phyloP scores from a whole-genome alignment of 148 eudicot genomes.

The Hydrangea macrophylla region DNA sequence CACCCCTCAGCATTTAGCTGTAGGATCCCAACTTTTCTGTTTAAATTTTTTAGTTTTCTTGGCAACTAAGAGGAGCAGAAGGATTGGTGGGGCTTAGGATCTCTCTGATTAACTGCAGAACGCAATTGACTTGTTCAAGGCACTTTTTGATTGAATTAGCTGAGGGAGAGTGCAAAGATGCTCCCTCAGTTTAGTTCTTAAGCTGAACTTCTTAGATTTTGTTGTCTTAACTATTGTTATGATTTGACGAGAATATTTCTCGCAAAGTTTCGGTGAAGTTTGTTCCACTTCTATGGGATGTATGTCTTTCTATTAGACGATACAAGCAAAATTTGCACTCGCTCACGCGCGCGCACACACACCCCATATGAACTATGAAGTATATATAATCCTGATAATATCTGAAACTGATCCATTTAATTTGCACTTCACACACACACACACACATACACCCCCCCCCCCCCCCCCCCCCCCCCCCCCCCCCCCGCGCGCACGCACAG shows the following conservation, averaged over 20 bases:
- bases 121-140: neutral
- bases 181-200: neutral
- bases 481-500: too few relatives aligned
- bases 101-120: neutral
- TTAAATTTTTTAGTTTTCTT: neutral
- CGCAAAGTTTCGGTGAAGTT: too few relatives aligned
- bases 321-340: neutral
- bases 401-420: too few relatives aligned
- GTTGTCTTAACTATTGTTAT: too few relatives aligned
- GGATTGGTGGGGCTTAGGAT: neutral
- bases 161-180: neutral
- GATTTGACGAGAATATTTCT: too few relatives aligned
- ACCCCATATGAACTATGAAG: too few relatives aligned
- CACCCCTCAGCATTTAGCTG: neutral
- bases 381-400: too few relatives aligned
- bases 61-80: neutral
- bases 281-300: too few relatives aligned
- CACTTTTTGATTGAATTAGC: neutral
- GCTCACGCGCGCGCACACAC: too few relatives aligned
- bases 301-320: neutral
- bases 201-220: neutral
- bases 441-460: too few relatives aligned
- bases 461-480: too few relatives aligned
- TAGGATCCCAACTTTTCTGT: neutral
- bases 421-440: neutral